Evolutionary conservation across 2,329 filamentous ascomycete genomes (phyloP).

Genomic region (Aspergillus sp.): DNA sequence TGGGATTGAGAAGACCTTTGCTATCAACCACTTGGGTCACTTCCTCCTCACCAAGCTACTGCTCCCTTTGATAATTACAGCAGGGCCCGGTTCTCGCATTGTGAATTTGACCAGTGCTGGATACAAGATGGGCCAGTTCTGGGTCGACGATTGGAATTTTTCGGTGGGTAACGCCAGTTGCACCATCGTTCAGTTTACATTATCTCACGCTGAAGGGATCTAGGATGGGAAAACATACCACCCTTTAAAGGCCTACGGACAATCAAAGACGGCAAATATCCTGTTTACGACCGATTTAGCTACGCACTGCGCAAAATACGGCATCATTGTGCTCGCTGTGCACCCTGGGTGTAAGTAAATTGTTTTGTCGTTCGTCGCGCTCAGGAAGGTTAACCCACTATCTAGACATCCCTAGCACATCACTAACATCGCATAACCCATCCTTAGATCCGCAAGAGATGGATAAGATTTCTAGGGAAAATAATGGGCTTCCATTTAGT

Average conservation of each 20-base stretch:
- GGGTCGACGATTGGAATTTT: conserved; percentile 30
- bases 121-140: conserved; percentile 27
- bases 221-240: conserved; percentile 19
- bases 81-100: conserved; percentile 13
- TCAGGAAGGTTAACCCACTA: neutral
- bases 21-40: conserved; percentile 36
- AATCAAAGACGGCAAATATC: conserved; percentile 49
- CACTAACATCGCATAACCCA: neutral
- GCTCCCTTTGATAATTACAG: conserved; percentile 23
- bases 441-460: neutral
- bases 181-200: neutral
- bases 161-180: neutral
- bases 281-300: conserved; percentile 42
- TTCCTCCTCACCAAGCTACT: conserved; percentile 36
- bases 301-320: neutral
- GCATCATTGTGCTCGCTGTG: neutral
- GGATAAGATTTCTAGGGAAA: neutral
- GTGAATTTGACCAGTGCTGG: conserved; percentile 21
- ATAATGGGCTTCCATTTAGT: neutral
- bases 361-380: too few relatives aligned
- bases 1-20: conserved; percentile 35
- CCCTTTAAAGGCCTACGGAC: conserved; percentile 42
- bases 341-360: neutral
- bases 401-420: neutral
- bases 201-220: neutral